A percentile compares a stretch with the other conserved stretches of the same genome.
Conservation (phyloP, 2,329 filamentous ascomycete genomes). For the Zarea fungicola region DNA sequence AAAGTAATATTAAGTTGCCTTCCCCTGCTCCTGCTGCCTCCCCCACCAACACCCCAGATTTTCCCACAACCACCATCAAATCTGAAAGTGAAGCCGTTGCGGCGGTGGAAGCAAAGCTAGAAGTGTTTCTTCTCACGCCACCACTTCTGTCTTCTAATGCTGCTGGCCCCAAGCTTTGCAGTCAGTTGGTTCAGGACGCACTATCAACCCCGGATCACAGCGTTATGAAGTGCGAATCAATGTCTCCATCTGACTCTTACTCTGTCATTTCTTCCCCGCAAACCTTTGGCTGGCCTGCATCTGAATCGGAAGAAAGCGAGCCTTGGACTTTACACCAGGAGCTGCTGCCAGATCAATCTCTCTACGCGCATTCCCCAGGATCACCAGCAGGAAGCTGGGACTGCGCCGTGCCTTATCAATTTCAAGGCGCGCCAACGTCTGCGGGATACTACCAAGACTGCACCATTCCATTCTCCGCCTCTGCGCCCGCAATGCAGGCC, state of each 20-base stretch:
- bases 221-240: background rate
- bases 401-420: background rate
- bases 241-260: constrained; percentile 6
- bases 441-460: constrained; percentile 1
- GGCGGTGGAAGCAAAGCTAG: too few species aligned
- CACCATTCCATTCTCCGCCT: background rate
- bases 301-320: constrained; percentile 5
- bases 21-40: background rate
- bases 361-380: background rate
- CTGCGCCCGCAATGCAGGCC: constrained; percentile 3
- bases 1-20: constrained; percentile 4
- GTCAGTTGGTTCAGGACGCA: too few species aligned
- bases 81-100: too few species aligned
- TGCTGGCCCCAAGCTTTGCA: too few species aligned
- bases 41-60: background rate
- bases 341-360: constrained; percentile 1
- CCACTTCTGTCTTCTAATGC: too few species aligned
- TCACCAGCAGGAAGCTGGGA: background rate
- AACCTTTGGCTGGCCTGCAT: background rate
- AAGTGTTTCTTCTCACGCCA: too few species aligned
- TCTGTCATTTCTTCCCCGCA: background rate
- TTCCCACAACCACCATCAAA: background rate
- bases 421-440: background rate
- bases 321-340: constrained; percentile 4
- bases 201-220: background rate